These are phyloP conservation scores for Magnaporthiopsis rhizophila DNA, from an alignment of 2,329 filamentous ascomycete species.

Conservation along the genomic window DNA sequence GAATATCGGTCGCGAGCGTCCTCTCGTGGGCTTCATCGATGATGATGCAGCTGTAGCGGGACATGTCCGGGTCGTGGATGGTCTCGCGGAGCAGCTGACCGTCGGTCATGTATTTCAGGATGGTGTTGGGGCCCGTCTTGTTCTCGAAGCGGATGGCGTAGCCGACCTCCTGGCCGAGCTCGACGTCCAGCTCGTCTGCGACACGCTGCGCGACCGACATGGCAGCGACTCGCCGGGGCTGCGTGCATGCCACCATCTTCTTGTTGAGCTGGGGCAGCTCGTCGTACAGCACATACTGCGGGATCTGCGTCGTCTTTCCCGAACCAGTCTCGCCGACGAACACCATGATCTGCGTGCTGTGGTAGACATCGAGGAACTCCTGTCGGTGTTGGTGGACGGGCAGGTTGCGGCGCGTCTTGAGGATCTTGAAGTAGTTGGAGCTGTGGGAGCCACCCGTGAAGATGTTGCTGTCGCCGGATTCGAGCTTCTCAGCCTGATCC, in stretches of 20 bases:
- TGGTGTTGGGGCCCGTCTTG: constrained; percentile 76
- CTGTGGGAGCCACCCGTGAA: constrained; percentile 76
- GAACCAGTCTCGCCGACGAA: constrained; percentile 99
- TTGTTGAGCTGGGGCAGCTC: constrained; percentile 78
- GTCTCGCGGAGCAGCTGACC: constrained; percentile 96
- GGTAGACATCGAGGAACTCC: constrained; percentile 90
- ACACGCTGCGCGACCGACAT: constrained; percentile 99
- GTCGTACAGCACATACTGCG: constrained; percentile 95
- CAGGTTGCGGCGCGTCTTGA: constrained; percentile 74
- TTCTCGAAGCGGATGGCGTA: constrained; percentile 99
- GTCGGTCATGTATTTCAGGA: constrained; percentile 99
- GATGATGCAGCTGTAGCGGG: constrained; percentile 93
- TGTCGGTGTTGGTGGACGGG: constrained; percentile 90
- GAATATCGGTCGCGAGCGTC: constrained; percentile 91
- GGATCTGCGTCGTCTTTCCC: constrained; percentile 98
- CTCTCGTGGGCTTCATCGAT: constrained; percentile 98
- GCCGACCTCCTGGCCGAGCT: constrained; percentile 86
- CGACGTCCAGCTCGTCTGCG: constrained; percentile 91
- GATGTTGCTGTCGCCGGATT: constrained; percentile 76
- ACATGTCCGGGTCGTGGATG: constrained; percentile 89
- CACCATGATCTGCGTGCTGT: constrained; percentile 89
- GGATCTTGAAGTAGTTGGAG: constrained; percentile 79
- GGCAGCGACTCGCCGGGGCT: constrained; percentile 93
- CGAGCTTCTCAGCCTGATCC: constrained; percentile 60
- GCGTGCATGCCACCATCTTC: constrained; percentile 94